Evolutionary conservation across 306 rosid species (phyloP), one percentile per base, ranked within the genome.

Genomic region (Cicer bijugum): DNA sequence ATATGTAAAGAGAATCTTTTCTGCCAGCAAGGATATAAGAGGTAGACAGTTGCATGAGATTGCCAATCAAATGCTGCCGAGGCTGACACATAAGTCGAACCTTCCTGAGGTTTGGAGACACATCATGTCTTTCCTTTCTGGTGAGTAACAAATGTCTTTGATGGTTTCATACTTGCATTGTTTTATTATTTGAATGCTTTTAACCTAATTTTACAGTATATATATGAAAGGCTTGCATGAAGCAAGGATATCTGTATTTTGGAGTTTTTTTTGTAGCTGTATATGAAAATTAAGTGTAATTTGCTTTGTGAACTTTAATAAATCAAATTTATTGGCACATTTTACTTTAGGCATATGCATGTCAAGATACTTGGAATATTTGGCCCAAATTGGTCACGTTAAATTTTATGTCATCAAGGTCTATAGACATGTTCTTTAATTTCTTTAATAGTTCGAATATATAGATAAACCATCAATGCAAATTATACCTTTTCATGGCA

Each of bases 11-110:
- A 87, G 99, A 75, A 91, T 94, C 53, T 94, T 94, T 72, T 82
- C 84, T 81, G 90, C 84, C 48, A 94, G 99, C 88, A 91, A 91
- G 85, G 97, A 87, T 76, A 80, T 82, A 78, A 90, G 97, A 83
- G 99, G 99, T 73, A 91, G 88, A 82, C 87, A 83, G 56, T 84
- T 94, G 82, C 82, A 81, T 67, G 90, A 87, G 35, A 84, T 91
- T 76, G 97, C 96, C 12, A 93, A 82, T 78, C 85, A 77, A 51
- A 82, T 92, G 81, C 78, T 88, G 66, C 84, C 72, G 37, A 90
- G 99, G 84, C 81, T 91, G 89, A 80, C 79, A 45, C 84, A 77
- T 67, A 94, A 91, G 86, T 85, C 91, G 6, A 82, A 81, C 75
- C 86, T 87, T 76, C 86, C 88, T 7, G 99, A 91, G 47, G 96